These are phyloP conservation scores for Sclerotinia sclerotiorum DNA, from an alignment of 2,329 filamentous ascomycete species.

Conservation along the genomic window DNA sequence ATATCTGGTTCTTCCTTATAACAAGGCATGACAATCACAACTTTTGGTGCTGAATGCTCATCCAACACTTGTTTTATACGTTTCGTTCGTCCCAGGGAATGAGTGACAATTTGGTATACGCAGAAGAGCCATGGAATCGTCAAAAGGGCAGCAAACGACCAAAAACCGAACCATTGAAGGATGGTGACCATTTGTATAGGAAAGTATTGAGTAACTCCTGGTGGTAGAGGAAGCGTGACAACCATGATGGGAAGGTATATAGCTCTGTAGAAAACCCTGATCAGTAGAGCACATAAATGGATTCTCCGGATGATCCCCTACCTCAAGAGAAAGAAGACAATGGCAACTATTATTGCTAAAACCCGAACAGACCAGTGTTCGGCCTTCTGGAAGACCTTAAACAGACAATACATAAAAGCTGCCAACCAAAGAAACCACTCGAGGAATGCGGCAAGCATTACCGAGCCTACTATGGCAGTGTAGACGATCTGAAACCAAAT, in stretches of 20 bases:
- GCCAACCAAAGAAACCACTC: constrained; percentile 95
- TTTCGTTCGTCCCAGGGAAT: constrained; percentile 78
- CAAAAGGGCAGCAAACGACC: constrained; percentile 81
- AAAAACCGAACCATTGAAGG: constrained; percentile 95
- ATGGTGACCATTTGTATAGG: constrained; percentile 65
- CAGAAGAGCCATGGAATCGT: constrained; percentile 91
- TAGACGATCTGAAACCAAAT: constrained; percentile 69
- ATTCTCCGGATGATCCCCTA: constrained; percentile 44
- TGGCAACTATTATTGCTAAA: constrained; percentile 72
- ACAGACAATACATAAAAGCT: constrained; percentile 89
- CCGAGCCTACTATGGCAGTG: constrained; percentile 72
- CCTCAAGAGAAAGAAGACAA: constrained; percentile 74
- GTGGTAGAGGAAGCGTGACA: constrained; percentile 82
- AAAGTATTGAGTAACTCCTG: constrained; percentile 69
- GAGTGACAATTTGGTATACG: constrained; percentile 85
- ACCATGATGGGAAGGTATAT: constrained; percentile 94
- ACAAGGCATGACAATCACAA: constrained; percentile 95
- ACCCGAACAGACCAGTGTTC: constrained; percentile 81
- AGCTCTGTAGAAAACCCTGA: constrained; percentile 49
- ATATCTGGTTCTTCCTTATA: constrained; percentile 89
- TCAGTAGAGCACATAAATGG: not conserved
- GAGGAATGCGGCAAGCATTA: constrained; percentile 81
- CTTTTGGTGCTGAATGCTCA: constrained; percentile 83
- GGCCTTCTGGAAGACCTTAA: constrained; percentile 86
- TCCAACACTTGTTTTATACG: constrained; percentile 82